Evolutionary conservation across 768 basidiomycete species (phyloP), one percentile per base, ranked within the genome.

Genomic region (Tylopilus plumbeoviolaceoides): DNA sequence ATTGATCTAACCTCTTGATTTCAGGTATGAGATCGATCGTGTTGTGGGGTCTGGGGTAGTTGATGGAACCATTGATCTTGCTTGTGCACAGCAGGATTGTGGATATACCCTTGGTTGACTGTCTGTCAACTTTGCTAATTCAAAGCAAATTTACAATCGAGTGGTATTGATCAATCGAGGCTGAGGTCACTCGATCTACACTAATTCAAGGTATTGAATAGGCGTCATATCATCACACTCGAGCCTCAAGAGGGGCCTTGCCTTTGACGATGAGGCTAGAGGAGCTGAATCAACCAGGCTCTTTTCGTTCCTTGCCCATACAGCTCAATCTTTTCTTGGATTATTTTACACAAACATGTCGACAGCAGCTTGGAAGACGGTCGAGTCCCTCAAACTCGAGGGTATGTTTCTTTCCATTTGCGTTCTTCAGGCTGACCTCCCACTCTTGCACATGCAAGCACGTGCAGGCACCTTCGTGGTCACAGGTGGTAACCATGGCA

Each of bases 401-500:
- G 35, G 35, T 36, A 7, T 15, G 35, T 36, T 36, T 36, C 17
- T 17, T 4, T 4, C 4, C 35, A 7, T 6, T 15, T 2, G 35
- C 6, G 35, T 17, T 1, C 11, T 36, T 6, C 17, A 15, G 2
- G 35, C 35, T 36, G 35, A 36, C 33, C 14, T 15, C 33, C 7
- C 17, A 3, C 15, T 36, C 15, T 36, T 20, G n/a, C n/a, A n/a
- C n/a, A n/a, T n/a, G n/a, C n/a, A n/a, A n/a, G 9, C 7, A 10
- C n/a, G 20, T 18, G 12, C 20, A 21, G 79, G 63, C 0, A 76
- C 75, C 44, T 67, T 79, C 48, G 75, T 85, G 30, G 74, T 86
- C 43, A 85, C 85, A 0, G 84, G 84, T 3, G 82, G 82, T 2
- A 82, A 79, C 58, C 71, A 78, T 40, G 84, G 84, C 10, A 84